Conservation (phyloP, 306 rosid genomes). For the Nissolia schottii region DNA sequence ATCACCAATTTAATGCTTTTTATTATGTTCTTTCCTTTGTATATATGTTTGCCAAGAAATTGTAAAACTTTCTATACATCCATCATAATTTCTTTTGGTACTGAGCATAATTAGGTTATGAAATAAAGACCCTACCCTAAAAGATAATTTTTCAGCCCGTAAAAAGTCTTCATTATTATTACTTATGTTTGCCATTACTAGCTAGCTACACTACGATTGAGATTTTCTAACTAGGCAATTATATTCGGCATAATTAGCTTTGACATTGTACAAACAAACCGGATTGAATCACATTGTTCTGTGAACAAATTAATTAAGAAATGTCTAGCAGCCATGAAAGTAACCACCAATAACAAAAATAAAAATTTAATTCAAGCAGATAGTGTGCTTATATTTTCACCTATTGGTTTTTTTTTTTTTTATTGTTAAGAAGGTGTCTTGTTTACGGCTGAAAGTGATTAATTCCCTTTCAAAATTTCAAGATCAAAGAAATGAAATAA, state of each 20-base stretch:
- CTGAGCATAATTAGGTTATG: slow-evolving; percentile 25
- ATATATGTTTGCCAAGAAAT: slow-evolving; percentile 26
- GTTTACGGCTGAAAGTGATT: too few species aligned
- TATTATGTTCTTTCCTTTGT: slow-evolving; percentile 21
- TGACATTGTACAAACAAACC: slow-evolving; percentile 18
- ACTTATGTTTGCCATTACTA: slow-evolving; percentile 41
- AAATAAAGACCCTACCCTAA: slow-evolving; percentile 35
- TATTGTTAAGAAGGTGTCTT: too few species aligned
- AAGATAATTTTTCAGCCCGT: slow-evolving; percentile 17
- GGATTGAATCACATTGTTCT: not conserved
- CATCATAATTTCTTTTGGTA: not conserved
- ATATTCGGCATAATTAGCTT: slow-evolving; percentile 11
- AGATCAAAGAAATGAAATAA: too few species aligned
- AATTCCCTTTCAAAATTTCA: too few species aligned
- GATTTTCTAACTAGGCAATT: slow-evolving; percentile 30
- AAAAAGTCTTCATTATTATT: slow-evolving; percentile 40
- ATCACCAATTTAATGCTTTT: slow-evolving; percentile 2
- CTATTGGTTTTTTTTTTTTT: too few species aligned
- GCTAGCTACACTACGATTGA: slow-evolving; percentile 23
- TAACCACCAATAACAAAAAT: too few species aligned
- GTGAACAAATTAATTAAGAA: not conserved
- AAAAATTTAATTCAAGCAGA: not conserved
- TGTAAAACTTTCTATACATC: slow-evolving; percentile 7
- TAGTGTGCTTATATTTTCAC: too few species aligned
- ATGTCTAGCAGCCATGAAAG: not conserved